Evolutionary conservation across 2,329 filamentous ascomycete genomes (phyloP).

Genomic region (Teratosphaeria pseudoeucalypti): DNA sequence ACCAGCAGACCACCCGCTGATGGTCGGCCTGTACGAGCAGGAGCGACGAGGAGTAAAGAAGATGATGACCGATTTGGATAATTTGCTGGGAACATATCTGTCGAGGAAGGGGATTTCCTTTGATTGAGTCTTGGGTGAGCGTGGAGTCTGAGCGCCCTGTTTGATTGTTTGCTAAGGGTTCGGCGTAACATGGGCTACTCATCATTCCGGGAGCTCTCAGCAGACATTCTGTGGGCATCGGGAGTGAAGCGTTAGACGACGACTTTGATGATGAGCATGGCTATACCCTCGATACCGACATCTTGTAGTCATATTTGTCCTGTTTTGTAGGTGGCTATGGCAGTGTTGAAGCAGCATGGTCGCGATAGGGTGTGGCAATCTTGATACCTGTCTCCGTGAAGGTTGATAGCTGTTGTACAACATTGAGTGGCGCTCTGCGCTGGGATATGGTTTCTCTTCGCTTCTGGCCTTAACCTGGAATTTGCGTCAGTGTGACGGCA

Average conservation of each 20-base stretch:
- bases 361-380: not conserved
- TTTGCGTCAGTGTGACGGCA: not conserved
- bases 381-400: not conserved
- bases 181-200: not conserved
- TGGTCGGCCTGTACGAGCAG: conserved; percentile 69
- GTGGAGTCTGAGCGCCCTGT: not conserved
- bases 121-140: not conserved
- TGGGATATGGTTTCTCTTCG: not conserved
- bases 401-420: not conserved
- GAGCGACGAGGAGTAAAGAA: conserved; percentile 78
- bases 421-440: not conserved
- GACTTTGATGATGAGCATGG: not conserved
- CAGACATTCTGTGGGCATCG: not conserved
- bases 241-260: not conserved
- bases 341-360: not conserved
- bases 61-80: conserved; percentile 80
- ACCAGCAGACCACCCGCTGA: conserved; percentile 75
- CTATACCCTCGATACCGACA: not conserved
- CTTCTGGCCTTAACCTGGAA: not conserved
- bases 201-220: not conserved
- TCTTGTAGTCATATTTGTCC: not conserved
- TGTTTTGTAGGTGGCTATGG: not conserved
- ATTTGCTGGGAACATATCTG: conserved; percentile 19
- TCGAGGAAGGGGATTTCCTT: conserved; percentile 15
- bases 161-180: not conserved